These are phyloP conservation scores for Rubia balearica DNA, from an alignment of 305 asterid genomes.

Conservation along the genomic window DNA sequence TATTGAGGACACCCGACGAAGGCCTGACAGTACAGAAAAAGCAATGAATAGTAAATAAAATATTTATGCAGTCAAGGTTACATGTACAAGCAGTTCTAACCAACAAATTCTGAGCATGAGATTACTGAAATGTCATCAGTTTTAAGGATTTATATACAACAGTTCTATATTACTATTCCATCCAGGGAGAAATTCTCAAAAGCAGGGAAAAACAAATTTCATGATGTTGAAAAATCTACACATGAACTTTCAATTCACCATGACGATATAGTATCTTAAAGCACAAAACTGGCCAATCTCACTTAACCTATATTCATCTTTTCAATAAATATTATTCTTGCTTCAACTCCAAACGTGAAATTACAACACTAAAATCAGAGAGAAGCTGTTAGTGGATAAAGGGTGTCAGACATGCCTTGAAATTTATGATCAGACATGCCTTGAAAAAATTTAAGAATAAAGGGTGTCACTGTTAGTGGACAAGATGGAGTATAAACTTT, in stretches of 20 bases:
- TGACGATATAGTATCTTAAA: background rate
- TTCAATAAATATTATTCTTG: background rate
- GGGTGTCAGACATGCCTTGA: too few relatives aligned
- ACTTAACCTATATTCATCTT: background rate
- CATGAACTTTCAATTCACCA: background rate
- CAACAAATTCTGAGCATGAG: background rate
- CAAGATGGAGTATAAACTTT: background rate
- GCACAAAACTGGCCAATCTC: background rate
- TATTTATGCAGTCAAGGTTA: background rate
- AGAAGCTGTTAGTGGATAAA: too few relatives aligned
- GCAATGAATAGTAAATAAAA: background rate
- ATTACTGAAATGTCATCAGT: background rate
- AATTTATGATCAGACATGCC: too few relatives aligned
- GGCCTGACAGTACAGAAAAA: constrained; percentile 37
- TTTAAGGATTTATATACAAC: background rate
- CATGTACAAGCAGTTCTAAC: background rate
- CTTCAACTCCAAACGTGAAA: background rate
- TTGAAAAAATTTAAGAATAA: too few relatives aligned
- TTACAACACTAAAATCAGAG: too few relatives aligned
- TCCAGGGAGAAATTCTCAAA: background rate
- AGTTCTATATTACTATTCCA: background rate
- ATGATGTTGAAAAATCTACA: background rate
- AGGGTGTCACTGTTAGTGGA: too few relatives aligned
- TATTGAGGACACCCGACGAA: constrained; percentile 58
- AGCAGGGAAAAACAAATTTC: background rate